phyloP scores from a whole-genome alignment of 2,329 filamentous ascomycete species.

The Onygenales sp. region DNA sequence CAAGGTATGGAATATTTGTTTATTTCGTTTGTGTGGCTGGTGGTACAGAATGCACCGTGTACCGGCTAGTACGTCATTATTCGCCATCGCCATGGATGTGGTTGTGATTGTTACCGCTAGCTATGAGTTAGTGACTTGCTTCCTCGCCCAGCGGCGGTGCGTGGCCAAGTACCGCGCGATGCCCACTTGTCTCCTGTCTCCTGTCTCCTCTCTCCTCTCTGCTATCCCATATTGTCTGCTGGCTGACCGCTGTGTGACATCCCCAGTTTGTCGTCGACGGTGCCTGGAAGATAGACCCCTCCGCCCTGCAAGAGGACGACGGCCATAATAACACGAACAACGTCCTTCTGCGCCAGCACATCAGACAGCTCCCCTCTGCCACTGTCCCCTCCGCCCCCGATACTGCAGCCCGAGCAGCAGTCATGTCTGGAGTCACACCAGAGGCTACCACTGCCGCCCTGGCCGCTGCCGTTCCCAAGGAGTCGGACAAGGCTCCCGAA shows the following conservation, averaged over 20 bases:
- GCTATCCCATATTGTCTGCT: no score
- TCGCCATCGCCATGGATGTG: neutral
- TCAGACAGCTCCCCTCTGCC: conserved; percentile 31
- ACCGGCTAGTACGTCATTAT: conserved; percentile 4
- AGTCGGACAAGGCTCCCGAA: conserved; percentile 8
- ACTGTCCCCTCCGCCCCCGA: conserved; percentile 2
- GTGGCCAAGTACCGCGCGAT: no score
- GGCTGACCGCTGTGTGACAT: conserved; percentile 1
- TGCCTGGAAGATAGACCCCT: conserved; percentile 75
- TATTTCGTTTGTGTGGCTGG: neutral
- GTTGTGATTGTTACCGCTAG: neutral
- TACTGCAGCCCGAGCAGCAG: conserved; percentile 11
- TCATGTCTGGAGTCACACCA: conserved; percentile 56
- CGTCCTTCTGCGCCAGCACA: conserved; percentile 67
- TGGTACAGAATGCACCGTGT: neutral
- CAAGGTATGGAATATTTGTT: conserved; percentile 58
- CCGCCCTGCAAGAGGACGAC: conserved; percentile 74
- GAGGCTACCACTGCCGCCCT: conserved; percentile 61
- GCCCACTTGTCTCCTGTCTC: no score
- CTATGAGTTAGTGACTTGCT: neutral
- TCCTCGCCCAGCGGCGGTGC: no score
- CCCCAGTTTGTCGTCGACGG: conserved; percentile 88
- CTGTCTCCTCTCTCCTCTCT: no score
- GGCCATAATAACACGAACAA: conserved; percentile 83
- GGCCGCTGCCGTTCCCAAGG: conserved; percentile 57